Conservation (phyloP, 768 basidiomycete species). For the Melanogaster broomeanus region DNA sequence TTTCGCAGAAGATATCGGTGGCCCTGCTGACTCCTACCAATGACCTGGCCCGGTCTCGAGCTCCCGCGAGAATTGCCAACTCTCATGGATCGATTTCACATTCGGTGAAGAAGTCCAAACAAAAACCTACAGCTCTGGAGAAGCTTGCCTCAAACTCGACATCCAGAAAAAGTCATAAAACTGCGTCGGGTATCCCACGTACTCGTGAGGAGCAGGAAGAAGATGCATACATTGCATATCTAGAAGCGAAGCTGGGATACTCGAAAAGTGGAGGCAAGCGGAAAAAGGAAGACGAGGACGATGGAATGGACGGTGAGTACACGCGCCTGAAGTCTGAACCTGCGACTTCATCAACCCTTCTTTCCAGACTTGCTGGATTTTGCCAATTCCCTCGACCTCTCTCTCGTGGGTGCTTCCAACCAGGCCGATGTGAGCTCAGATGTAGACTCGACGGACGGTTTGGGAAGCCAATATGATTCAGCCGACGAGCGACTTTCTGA, state of each 20-base stretch:
- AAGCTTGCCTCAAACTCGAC: conserved; percentile 29
- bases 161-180: conserved; percentile 2
- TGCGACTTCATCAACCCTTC: not conserved
- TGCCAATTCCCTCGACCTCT: conserved; percentile 32
- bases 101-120: conserved; percentile 6
- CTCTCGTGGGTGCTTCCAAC: not conserved
- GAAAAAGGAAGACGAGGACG: conserved; percentile 55
- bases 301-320: conserved; percentile 80
- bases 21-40: not conserved
- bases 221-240: conserved; percentile 81
- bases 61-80: not conserved
- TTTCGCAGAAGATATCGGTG: conserved; percentile 7
- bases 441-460: not conserved
- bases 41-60: not conserved
- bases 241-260: conserved; percentile 78
- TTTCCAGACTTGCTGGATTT: conserved; percentile 56
- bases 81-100: not conserved
- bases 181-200: conserved; percentile 19
- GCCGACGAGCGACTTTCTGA: conserved; percentile 2
- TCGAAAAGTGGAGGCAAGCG: conserved; percentile 42
- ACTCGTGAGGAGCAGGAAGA: conserved; percentile 61
- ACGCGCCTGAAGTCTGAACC: not conserved
- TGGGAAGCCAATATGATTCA: not conserved
- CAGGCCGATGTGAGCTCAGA: not conserved
- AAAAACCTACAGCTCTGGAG: conserved; percentile 33